Percentiles rank a stretch among this genome's conserved stretches.
Conservation (phyloP, 2,329 filamentous ascomycete genomes). For the Kalmusia sp. region DNA sequence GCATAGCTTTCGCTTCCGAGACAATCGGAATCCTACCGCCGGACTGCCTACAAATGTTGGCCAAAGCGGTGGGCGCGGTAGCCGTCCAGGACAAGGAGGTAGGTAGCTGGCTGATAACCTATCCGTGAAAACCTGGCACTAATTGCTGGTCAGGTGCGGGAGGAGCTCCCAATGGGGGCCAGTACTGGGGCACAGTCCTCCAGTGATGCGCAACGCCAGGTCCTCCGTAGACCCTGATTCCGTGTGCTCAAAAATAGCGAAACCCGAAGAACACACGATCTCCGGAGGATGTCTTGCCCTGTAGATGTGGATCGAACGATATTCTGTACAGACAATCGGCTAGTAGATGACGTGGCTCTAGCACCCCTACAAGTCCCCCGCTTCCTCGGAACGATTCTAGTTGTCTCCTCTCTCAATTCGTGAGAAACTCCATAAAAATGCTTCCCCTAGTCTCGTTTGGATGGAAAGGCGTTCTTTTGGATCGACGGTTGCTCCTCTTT, state of each 20-base stretch:
- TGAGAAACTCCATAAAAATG: no score
- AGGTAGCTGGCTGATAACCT: neutral
- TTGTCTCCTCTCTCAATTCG: neutral
- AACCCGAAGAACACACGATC: neutral
- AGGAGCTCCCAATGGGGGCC: no score
- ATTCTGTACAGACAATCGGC: neutral
- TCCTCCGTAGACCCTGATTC: neutral
- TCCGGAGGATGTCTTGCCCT: neutral
- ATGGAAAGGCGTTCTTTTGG: no score
- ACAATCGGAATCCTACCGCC: constrained; percentile 19
- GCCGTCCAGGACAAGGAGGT: no score
- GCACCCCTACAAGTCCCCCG: neutral
- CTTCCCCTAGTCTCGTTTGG: no score
- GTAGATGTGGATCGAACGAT: neutral
- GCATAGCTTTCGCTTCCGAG: constrained; percentile 58
- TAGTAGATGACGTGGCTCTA: neutral
- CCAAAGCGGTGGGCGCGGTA: constrained; percentile 6
- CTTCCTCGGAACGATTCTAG: neutral
- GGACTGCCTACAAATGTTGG: constrained; percentile 1
- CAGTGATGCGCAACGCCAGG: neutral
- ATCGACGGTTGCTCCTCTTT: no score
- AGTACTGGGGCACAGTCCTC: constrained; percentile 4
- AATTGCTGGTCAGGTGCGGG: neutral
- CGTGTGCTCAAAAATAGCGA: neutral
- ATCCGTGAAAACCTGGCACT: neutral